Percentiles rank a stretch among this genome's conserved stretches.
Evolutionary conservation across 768 basidiomycete species (phyloP).

Genomic region (Suillus subaureus): DNA sequence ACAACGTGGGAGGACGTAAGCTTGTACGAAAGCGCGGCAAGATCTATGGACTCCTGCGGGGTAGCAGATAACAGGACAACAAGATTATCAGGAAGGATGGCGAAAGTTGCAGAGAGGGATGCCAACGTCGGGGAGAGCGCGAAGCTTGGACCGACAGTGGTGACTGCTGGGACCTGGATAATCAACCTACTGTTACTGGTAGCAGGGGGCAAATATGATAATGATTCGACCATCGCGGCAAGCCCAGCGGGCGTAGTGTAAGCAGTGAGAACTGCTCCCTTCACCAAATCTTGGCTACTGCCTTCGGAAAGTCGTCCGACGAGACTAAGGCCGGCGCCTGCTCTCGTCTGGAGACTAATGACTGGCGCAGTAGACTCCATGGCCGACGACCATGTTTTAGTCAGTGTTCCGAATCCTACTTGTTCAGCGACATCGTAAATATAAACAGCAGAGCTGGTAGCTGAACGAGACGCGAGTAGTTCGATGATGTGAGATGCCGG

Average conservation of each 20-base stretch:
- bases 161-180: conserved; percentile 80
- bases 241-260: conserved; percentile 87
- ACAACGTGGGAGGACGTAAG: conserved; percentile 69
- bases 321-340: conserved; percentile 81
- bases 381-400: conserved; percentile 62
- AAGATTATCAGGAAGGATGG: conserved; percentile 63
- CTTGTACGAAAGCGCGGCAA: conserved; percentile 76
- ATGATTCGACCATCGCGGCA: conserved; percentile 77
- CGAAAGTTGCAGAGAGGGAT: conserved; percentile 59
- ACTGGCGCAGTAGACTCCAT: conserved; percentile 50
- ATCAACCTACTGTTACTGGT: conserved; percentile 68
- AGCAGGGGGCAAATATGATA: conserved; percentile 70
- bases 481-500: conserved; percentile 70
- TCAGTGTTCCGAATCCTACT: conserved; percentile 75
- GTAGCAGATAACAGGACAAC: conserved; percentile 82
- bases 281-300: conserved; percentile 66
- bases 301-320: conserved; percentile 81
- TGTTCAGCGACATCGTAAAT: conserved; percentile 85
- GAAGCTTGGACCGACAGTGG: conserved; percentile 64
- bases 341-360: conserved; percentile 75
- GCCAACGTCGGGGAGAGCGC: conserved; percentile 79
- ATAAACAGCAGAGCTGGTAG: conserved; percentile 68
- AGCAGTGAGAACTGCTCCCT: conserved; percentile 66
- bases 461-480: conserved; percentile 58
- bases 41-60: conserved; percentile 79